Evolutionary conservation across 805 yeast genomes (phyloP), one percentile per base, ranked within the genome.

Genomic region (Lipomyces chichibuensis): DNA sequence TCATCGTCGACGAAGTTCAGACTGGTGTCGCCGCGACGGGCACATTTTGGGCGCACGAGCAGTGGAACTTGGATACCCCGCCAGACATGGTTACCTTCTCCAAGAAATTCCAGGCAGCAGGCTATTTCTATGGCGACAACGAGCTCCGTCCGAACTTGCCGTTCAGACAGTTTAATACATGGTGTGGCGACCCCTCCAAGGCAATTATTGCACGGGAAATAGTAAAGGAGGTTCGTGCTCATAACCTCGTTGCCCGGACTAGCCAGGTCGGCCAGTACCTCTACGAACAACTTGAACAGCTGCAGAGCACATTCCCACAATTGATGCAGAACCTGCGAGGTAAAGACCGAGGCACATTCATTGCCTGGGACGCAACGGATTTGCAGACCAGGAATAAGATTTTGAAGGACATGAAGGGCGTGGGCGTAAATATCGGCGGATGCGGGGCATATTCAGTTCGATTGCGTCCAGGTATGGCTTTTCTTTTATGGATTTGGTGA

Each of bases 11-110:
- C 77, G 96, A 90, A 80, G 96, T 90, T 65, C 96, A 90, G 81
- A 91, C 96, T 65, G 96, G 96, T 77, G 88, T 91, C 66, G 96
- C 92, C 76, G 94, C 94, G 67, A 88, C 96, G 46, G 96, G 96
- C 76, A 81, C 82, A 71, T 80, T 91, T 82, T 90, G 96, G 96
- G 93, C 91, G 59, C 96, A 91, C 78, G 96, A 91, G 81, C 90
- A 89, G 81, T 91, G 90, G 83, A 84, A 89, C 77, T 80, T 91
- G 71, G 76, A 88, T 61, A 85, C 90, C 57, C 86, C 92, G 57
- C 92, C 96, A 59, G 96, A 90, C 79, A 83, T 90, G 77, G 94
- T 90, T 66, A 90, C 96, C 7, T 90, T 90, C 82, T 88, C 94
- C 73, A 90, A 90, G 83, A 90, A 90, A 83, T 89, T 90, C 84